phyloP scores from a whole-genome alignment of 1,284 basidiomycete genomes.

The Cutaneotrichosporon dermatis region DNA sequence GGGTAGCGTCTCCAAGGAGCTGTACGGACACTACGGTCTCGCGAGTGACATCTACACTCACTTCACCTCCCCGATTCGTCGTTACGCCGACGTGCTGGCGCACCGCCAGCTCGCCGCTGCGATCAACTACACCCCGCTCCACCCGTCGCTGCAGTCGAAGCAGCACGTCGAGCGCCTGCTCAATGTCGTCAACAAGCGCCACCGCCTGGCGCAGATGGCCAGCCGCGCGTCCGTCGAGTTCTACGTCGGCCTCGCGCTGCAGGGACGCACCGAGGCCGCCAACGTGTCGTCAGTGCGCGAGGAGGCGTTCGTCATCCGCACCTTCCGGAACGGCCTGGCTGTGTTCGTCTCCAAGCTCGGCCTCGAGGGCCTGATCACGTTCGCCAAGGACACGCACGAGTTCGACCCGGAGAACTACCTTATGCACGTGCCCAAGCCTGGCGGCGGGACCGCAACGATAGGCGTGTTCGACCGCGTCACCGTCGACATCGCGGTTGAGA shows the following conservation, averaged over 20 bases:
- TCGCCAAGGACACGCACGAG: conserved; percentile 72
- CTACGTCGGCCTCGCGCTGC: conserved; percentile 89
- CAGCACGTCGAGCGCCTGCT: conserved; percentile 81
- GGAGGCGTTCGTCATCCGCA: conserved; percentile 91
- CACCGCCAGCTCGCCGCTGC: conserved; percentile 92
- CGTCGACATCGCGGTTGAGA: conserved; percentile 86
- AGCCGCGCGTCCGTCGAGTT: conserved; percentile 94
- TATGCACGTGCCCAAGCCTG: conserved; percentile 62
- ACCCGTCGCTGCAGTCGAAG: conserved; percentile 82
- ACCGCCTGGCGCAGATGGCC: conserved; percentile 96
- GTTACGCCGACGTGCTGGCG: conserved; percentile 92
- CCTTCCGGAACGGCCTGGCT: conserved; percentile 89
- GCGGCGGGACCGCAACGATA: conserved; percentile 56
- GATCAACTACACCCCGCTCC: conserved; percentile 77
- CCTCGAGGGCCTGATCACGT: conserved; percentile 87
- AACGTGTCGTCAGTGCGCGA: conserved; percentile 52
- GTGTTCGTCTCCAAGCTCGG: conserved; percentile 95
- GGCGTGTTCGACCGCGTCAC: conserved; percentile 88
- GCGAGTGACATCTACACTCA: conserved; percentile 97
- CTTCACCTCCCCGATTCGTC: conserved; percentile 88
- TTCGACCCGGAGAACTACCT: conserved; percentile 91
- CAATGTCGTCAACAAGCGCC: conserved; percentile 80
- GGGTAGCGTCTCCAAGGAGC: conserved; percentile 84
- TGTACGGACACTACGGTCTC: conserved; percentile 94
- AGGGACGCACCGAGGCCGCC: conserved; percentile 58